Conservation (phyloP, 768 basidiomycete genomes). For the Dacryopinax primogenitus region DNA sequence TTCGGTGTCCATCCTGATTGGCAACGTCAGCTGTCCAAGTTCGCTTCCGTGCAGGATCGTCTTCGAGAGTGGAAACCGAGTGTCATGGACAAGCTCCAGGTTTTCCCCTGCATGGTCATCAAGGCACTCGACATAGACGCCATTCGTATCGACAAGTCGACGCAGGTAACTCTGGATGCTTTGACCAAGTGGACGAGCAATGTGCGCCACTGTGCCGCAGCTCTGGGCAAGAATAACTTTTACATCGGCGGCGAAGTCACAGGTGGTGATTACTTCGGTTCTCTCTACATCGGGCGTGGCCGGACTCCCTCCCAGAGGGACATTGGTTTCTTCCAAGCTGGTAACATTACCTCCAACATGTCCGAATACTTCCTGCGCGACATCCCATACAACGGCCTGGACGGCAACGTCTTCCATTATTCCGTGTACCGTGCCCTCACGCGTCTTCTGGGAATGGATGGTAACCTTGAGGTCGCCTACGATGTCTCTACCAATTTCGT, state of each 20-base stretch:
- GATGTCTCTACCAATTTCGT: constrained; percentile 73
- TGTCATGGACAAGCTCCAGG: constrained; percentile 64
- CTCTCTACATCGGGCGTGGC: constrained; percentile 80
- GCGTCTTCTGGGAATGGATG: constrained; percentile 91
- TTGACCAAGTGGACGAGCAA: constrained; percentile 60
- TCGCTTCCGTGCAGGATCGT: constrained; percentile 93
- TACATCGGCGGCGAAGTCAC: constrained; percentile 89
- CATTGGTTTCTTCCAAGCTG: constrained; percentile 52
- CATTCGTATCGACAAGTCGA: constrained; percentile 91
- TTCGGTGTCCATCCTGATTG: constrained; percentile 92
- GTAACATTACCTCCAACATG: constrained; percentile 47
- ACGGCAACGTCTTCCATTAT: constrained; percentile 83
- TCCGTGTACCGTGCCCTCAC: constrained; percentile 77
- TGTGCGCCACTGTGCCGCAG: constrained; percentile 60
- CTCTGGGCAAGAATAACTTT: constrained; percentile 71
- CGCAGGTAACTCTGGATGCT: constrained; percentile 76
- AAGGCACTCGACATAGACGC: constrained; percentile 81
- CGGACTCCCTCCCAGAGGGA: constrained; percentile 62
- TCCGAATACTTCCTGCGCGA: constrained; percentile 72
- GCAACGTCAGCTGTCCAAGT: constrained; percentile 89
- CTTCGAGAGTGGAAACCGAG: constrained; percentile 78
- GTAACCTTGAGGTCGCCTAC: constrained; percentile 81
- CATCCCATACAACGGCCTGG: constrained; percentile 47
- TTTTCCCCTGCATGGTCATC: constrained; percentile 77
- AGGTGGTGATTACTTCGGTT: constrained; percentile 80